Evolutionary conservation across 371 early-diverging fungal species (phyloP), one percentile per base, ranked within the genome.

Genomic region (Chytridium lagenaria): DNA sequence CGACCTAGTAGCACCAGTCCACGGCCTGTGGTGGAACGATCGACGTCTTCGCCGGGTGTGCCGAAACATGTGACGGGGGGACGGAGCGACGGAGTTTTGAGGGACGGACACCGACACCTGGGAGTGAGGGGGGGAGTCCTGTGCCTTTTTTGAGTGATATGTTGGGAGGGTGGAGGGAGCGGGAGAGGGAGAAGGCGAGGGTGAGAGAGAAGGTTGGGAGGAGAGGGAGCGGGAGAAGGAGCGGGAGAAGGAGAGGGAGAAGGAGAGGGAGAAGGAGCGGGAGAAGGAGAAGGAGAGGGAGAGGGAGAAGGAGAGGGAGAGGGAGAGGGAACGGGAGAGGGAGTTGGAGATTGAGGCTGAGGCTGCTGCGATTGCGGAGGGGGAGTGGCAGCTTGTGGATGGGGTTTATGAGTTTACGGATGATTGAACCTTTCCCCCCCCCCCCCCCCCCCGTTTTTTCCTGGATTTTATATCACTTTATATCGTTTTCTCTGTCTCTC

Each of bases 371-470:
- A 52, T 38, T 16, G 37, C 64, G 3, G 57, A 40, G 28, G 68
- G 52, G 1, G 68, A 30, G 30, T 68, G 68, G 68, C 31, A 68
- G 50, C 52, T 68, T 49, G 68, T 68, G 2, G 68, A 68, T 51
- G 68, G 68, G 1, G 68, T 68, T 10, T 68, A 68, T 68, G 68
- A 68, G 52, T 68, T 68, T 51, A 68, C 31, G 51, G 68, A 68
- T 51, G n/a, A n/a, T n/a, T n/a, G n/a, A n/a, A n/a, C n/a, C n/a
- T n/a, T n/a, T n/a, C n/a, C n/a, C n/a, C n/a, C n/a, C n/a, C n/a
- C n/a, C n/a, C n/a, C n/a, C n/a, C n/a, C n/a, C n/a, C n/a, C n/a
- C n/a, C n/a, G n/a, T n/a, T n/a, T n/a, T n/a, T n/a, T n/a, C n/a
- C n/a, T n/a, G n/a, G n/a, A n/a, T n/a, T n/a, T n/a, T n/a, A n/a